Conservation (phyloP, 345 rosid genomes). For the Kandelia obovata region DNA sequence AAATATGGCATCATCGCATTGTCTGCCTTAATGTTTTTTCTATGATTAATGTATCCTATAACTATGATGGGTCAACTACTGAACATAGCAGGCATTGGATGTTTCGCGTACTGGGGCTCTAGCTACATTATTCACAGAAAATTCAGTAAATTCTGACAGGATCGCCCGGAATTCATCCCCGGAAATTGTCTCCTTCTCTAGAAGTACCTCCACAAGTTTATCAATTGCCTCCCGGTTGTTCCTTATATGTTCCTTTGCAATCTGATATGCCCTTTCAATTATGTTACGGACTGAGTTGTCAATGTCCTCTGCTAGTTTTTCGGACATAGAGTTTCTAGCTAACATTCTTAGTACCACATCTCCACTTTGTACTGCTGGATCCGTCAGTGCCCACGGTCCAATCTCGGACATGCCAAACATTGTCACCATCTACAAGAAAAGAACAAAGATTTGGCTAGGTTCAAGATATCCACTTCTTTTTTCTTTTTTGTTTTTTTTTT, state of each 20-base stretch:
- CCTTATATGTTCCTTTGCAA: constrained; percentile 51
- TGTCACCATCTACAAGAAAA: constrained; percentile 57
- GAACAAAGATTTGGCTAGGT: neutral
- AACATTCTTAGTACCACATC: constrained; percentile 64
- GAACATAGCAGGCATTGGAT: constrained; percentile 29
- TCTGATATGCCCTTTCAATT: constrained; percentile 47
- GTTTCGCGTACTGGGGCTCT: constrained; percentile 32
- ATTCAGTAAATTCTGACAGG: constrained; percentile 47
- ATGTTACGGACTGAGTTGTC: constrained; percentile 47
- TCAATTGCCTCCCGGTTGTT: constrained; percentile 65
- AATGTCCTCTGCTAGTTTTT: constrained; percentile 62
- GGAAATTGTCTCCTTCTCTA: constrained; percentile 62
- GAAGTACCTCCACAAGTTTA: constrained; percentile 62
- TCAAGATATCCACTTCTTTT: neutral
- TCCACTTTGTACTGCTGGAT: constrained; percentile 47
- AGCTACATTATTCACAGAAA: constrained; percentile 13
- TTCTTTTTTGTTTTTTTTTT: too few relatives aligned
- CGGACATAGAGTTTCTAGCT: constrained; percentile 61
- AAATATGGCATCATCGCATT: too few relatives aligned
- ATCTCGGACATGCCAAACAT: constrained; percentile 74
- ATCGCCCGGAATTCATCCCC: constrained; percentile 69
- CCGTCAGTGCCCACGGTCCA: constrained; percentile 64
- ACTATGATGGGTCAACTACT: neutral
- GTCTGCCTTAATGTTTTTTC: neutral
- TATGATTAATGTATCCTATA: neutral